Evolutionary conservation across 768 basidiomycete genomes (phyloP).

Genomic region (Agaricus subrufescens): DNA sequence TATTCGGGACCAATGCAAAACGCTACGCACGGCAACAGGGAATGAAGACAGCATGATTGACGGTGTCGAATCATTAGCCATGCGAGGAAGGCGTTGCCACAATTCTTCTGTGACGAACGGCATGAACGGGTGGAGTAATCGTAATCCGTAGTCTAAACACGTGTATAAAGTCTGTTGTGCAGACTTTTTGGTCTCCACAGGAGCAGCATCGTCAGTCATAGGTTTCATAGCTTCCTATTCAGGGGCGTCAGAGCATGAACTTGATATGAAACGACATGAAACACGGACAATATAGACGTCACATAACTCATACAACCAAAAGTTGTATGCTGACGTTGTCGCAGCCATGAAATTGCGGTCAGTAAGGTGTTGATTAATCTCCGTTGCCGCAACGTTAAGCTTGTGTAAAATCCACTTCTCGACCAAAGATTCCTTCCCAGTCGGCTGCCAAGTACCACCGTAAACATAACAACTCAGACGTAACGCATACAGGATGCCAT

Average conservation of each 20-base stretch:
- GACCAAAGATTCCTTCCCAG: constrained; percentile 85
- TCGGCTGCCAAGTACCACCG: constrained; percentile 48
- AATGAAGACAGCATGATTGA: constrained; percentile 89
- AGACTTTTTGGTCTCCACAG: constrained; percentile 60
- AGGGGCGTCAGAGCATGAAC: background rate
- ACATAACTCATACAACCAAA: constrained; percentile 99
- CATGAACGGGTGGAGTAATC: constrained; percentile 96
- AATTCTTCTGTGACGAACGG: constrained; percentile 98
- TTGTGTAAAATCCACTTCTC: constrained; percentile 97
- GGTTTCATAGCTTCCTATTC: constrained; percentile 96
- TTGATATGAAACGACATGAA: background rate
- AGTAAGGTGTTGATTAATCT: constrained; percentile 70
- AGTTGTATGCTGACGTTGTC: constrained; percentile 80
- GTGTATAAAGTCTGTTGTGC: constrained; percentile 96
- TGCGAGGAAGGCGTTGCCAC: constrained; percentile 92
- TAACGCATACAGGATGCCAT: background rate
- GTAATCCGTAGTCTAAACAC: constrained; percentile 86
- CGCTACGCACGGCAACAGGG: constrained; percentile 66
- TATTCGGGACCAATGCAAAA: background rate
- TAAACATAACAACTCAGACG: background rate
- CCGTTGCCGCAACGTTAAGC: constrained; percentile 73
- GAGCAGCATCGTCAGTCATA: constrained; percentile 80
- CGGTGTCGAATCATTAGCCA: constrained; percentile 74
- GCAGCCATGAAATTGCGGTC: constrained; percentile 93
- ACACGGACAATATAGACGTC: constrained; percentile 91